Evolutionary conservation across 1,284 basidiomycete genomes (phyloP), one percentile per base, ranked within the genome.

Genomic region (Ganoderma resinaceum): DNA sequence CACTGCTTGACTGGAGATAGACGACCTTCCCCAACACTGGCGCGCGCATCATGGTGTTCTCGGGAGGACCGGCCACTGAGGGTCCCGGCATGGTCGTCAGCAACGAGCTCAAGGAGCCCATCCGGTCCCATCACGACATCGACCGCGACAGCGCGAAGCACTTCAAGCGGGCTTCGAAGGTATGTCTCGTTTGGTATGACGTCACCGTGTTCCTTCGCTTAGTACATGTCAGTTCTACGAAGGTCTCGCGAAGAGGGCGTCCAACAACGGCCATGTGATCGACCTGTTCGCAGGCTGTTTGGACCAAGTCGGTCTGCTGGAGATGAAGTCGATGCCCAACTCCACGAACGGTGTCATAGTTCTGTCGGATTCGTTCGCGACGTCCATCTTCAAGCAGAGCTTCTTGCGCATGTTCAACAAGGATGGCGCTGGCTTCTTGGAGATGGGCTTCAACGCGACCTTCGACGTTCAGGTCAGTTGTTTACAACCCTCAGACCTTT

Each of bases 361-460:
- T 64, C 87, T 99, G 42, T 96, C 97, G 59, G 98, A 99, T 80
- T 97, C 96, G 4, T 99, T 99, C 82, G 93, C 96, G 63, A 99
- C 97, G 43, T 97, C 96, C 52, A 99, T 99, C 80, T 99, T 99
- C 89, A 98, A 99, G 85, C 97, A 99, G 82, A 94, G 91, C 75
- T 99, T 99, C 91, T 87, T 98, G 67, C 91, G 97, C 66, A 86
- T 98, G 62, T 97, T 99, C 81, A 91, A 87, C 78, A 99, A 99
- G 82, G 97, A 98, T 77, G 95, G 96, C 26, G 90, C 97, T 74
- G 97, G 96, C 0, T 87, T 94, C 76, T 85, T 99, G 31, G 91
- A 94, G 78, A 99, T 99, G 97, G 97, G 97, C 71, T 99, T 99
- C 85, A 99, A 99, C 76, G 97, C 96, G 8, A 99, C 97, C 0